Base-by-base conservation (phyloP, 1,284 basidiomycete species). In the Athelia psychrophila region DNA sequence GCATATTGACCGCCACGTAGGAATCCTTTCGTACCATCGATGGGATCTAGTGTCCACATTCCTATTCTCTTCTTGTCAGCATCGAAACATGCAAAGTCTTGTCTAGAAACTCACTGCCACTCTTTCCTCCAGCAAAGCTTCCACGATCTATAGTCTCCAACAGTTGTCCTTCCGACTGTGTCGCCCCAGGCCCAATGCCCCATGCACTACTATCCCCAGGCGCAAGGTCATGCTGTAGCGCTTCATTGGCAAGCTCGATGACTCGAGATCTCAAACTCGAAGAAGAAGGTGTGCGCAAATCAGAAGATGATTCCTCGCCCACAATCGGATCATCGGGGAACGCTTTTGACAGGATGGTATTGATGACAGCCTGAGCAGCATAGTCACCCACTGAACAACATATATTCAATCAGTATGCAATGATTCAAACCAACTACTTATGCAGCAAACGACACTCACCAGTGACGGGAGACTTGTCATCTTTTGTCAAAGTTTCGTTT, bases 1-100 rank as follows among this genome's bases (percentile, higher is more conserved):
- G 96, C 96, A 64, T 96, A 99, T 70, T 99, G 97, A 51, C 93
- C 95, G 12, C 95, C 94, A 20, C 96, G 86, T 42, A 99, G 79
- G 77, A 99, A 99, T 2, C 96, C 94, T 67, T 95, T 95, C 19
- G 92, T 95, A 9, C 93, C 93, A 63, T 95, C 93, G 59, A 95
- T 94, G 23, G 93, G 93, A 67, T 96, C 93, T 45, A 95, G 83
- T 0, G 91, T 91, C 93, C 93, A 92, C 78, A 91, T 88, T 15
- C 91, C 86, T 90, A 51, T 25, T 25, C 19, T 15, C 35, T 0
- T 22, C 6, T n/a, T 6, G 5, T 42, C 38, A 42, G 38, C n/a
- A 9, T 16, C 20, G n/a, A 30, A 5, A 13, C 27, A 30, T n/a
- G n/a, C n/a, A n/a, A n/a, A n/a, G n/a, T 30, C 27, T 30, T 30